These are phyloP conservation scores for Spirogloea muscicola DNA, from an alignment of 139 green algal species.

Conservation along the genomic window DNA sequence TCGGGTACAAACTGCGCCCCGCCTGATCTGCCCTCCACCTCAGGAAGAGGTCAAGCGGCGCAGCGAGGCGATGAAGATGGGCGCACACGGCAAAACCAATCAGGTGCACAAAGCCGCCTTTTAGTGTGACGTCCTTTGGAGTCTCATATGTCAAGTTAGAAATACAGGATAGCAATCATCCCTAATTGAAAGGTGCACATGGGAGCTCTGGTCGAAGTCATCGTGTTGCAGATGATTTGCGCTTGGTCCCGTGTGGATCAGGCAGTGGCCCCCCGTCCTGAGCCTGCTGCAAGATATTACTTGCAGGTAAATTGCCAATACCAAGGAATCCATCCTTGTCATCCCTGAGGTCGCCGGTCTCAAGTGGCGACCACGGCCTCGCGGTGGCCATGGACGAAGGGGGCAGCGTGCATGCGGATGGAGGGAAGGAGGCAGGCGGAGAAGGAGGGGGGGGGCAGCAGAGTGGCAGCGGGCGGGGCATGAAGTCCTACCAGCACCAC, in stretches of 20 bases:
- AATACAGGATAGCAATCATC: too few relatives aligned
- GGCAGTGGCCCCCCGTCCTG: not conserved
- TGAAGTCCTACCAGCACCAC: not conserved
- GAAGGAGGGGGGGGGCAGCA: not conserved
- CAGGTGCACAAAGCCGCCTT: too few relatives aligned
- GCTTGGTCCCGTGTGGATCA: not conserved
- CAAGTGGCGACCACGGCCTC: not conserved
- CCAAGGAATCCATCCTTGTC: slow-evolving; percentile 10
- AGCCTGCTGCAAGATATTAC: not conserved
- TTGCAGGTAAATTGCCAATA: slow-evolving; percentile 29
- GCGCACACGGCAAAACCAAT: too few relatives aligned
- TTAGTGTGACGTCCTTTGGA: too few relatives aligned
- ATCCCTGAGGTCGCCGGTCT: not conserved
- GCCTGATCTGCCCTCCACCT: not conserved
- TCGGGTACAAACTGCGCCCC: not conserved
- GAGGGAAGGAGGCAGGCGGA: not conserved
- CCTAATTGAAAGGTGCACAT: not conserved
- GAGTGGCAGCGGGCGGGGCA: not conserved
- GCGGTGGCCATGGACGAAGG: slow-evolving; percentile 16
- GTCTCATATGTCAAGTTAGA: too few relatives aligned
- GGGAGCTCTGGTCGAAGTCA: not conserved
- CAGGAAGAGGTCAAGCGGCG: not conserved
- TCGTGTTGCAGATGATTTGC: not conserved
- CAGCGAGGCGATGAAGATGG: not conserved
- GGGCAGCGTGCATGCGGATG: slow-evolving; percentile 24